Base-by-base conservation (phyloP, 78 protist genomes). In the Emiliania huxleyi region DNA sequence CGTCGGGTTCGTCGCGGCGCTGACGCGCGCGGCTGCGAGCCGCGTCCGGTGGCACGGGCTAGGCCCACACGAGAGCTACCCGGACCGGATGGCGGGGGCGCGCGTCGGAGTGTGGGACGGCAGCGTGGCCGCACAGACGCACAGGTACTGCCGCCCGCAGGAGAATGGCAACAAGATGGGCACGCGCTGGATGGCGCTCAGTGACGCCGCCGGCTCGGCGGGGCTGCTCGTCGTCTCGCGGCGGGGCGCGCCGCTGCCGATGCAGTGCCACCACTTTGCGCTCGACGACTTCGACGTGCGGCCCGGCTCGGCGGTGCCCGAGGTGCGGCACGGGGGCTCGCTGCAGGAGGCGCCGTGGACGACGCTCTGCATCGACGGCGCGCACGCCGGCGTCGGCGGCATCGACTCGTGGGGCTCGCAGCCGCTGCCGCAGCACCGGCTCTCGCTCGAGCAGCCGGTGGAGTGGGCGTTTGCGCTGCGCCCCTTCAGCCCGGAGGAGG, bases 341-440 rank as follows among this genome's bases (percentile, higher is more conserved):
- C 90, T 84, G 23, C 38, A 38, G 2, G 69, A 42, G 49, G 5
- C 11, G 56, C 37, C 2, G 29, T 8, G 18, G 69, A 84, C 90
- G 22, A 46, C 90, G 11, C 55, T 84, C 38, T 84, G 90, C 56
- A 21, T 84, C n/a, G 90, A 84, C 90, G 90, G 49, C 42, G 90
- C 90, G 46, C 49, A 45, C 15, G 90, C 90, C 2, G 90, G 90
- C 44, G 90, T 84, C 56, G 90, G 90, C 90, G 90, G 90, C 42
- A 84, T 84, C 48, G 90, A 84, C 90, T 26, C 43, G 43, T 84
- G 90, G 90, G 90, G 90, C 42, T 26, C 23, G 37, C 75, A 18
- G 33, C 75, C 75, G 33, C 75, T 62, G 75, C 75, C 75, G n/a
- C n/a, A 8, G n/a, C 33, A 62, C 33, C 33, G 2, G 75, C 33